These are phyloP conservation scores for Euphorbia pulcherrima DNA, from an alignment of 345 rosid species.

Conservation along the genomic window DNA sequence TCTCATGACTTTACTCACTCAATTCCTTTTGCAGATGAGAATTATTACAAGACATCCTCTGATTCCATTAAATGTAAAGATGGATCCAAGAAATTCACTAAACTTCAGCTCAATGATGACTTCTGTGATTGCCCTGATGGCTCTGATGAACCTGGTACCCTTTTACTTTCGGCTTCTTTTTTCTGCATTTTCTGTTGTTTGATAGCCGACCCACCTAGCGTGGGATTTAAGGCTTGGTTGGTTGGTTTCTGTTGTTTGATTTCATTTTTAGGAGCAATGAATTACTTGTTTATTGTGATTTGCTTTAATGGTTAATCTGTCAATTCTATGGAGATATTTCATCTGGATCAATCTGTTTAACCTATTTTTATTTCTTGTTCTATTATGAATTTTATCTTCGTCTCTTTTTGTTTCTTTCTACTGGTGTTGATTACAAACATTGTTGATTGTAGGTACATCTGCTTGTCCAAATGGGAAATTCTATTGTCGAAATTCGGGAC, in stretches of 20 bases:
- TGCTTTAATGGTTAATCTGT: background rate
- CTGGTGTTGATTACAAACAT: background rate
- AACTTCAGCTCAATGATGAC: slow-evolving; percentile 81
- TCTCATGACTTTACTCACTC: background rate
- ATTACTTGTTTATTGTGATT: no score
- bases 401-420: background rate
- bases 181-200: background rate
- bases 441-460: slow-evolving; percentile 61
- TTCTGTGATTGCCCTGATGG: slow-evolving; percentile 93
- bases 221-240: no score
- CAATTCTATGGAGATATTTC: background rate
- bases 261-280: background rate
- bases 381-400: background rate
- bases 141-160: slow-evolving; percentile 85
- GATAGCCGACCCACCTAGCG: no score
- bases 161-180: background rate
- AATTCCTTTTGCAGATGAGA: slow-evolving; percentile 47
- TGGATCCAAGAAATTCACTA: slow-evolving; percentile 72
- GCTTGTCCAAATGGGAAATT: slow-evolving; percentile 86
- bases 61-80: slow-evolving; percentile 63
- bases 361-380: background rate
- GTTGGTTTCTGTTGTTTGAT: background rate
- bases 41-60: slow-evolving; percentile 61
- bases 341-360: background rate
- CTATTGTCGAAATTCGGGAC: slow-evolving; percentile 80